These are phyloP conservation scores for Aspergillus pseudonomiae DNA, from an alignment of 2,329 filamentous ascomycete species.

Conservation along the genomic window DNA sequence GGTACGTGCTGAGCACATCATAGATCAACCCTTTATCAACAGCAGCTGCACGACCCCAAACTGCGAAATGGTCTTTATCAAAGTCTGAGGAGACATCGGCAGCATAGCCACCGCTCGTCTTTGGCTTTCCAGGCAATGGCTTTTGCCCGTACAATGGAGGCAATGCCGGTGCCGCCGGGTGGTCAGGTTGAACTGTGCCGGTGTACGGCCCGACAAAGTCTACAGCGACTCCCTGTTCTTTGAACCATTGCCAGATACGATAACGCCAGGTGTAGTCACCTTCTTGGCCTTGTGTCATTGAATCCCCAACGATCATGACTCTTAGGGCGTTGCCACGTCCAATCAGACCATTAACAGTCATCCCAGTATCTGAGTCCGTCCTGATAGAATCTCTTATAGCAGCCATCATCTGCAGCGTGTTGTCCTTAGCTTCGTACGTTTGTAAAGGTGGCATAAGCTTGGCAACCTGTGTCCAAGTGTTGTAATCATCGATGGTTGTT, in stretches of 20 bases:
- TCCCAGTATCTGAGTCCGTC: neutral
- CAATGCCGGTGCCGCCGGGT: neutral
- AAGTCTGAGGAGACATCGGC: neutral
- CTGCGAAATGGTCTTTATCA: neutral
- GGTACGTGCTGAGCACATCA: neutral
- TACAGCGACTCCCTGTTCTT: neutral
- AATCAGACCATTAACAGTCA: neutral
- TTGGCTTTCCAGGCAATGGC: neutral
- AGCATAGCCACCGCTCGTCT: neutral
- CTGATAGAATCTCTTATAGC: neutral
- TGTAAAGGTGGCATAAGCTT: neutral
- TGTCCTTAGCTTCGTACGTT: neutral
- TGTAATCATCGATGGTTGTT: neutral
- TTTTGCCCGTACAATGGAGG: neutral
- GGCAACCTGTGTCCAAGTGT: slow-evolving; percentile 2
- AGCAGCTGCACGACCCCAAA: neutral
- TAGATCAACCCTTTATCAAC: neutral
- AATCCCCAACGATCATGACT: slow-evolving; percentile 6
- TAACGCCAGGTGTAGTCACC: slow-evolving; percentile 4
- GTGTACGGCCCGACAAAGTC: neutral
- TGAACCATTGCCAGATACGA: slow-evolving; percentile 2
- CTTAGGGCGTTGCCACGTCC: neutral
- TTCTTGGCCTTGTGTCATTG: slow-evolving; percentile 1
- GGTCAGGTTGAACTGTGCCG: neutral
- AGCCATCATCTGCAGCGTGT: slow-evolving; percentile 1